A percentile compares a stretch with the other conserved stretches of the same genome.
These are phyloP conservation scores for Aspergillus pseudoviridinutans DNA, from an alignment of 2,329 filamentous ascomycete species.

Conservation along the genomic window DNA sequence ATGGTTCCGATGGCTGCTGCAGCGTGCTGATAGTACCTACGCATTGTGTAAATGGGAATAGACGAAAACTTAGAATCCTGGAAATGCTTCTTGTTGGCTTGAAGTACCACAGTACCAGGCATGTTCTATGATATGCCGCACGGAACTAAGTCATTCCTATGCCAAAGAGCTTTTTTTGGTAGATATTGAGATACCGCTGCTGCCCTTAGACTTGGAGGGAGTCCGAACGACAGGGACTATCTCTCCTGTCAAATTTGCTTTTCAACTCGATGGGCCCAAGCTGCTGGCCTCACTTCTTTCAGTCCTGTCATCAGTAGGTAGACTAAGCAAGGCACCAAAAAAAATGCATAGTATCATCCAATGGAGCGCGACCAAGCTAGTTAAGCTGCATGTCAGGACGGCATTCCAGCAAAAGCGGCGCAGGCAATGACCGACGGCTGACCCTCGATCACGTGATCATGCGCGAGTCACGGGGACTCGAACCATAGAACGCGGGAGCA, in stretches of 20 bases:
- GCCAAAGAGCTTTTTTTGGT: too few relatives aligned
- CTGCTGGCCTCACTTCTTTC: not conserved
- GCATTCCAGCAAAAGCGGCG: not conserved
- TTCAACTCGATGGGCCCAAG: not conserved
- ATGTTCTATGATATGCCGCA: not conserved
- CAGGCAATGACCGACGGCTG: slow-evolving; percentile 2
- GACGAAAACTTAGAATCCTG: not conserved
- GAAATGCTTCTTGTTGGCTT: not conserved
- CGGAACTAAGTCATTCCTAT: too few relatives aligned
- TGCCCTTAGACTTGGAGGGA: not conserved
- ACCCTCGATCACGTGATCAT: slow-evolving; percentile 10
- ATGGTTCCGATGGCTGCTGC: not conserved
- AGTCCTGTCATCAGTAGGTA: not conserved
- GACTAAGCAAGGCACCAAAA: not conserved
- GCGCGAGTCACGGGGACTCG: slow-evolving; percentile 19
- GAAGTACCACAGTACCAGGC: not conserved
- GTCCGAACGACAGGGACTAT: not conserved
- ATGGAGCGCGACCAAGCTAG: slow-evolving; percentile 9
- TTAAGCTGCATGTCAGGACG: not conserved
- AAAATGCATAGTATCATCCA: slow-evolving; percentile 2
- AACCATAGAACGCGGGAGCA: slow-evolving; percentile 17
- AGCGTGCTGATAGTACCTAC: not conserved
- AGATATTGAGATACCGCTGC: too few relatives aligned
- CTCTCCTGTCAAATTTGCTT: not conserved
- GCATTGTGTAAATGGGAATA: not conserved